These are phyloP conservation scores for Daedalea quercina DNA, from an alignment of 768 basidiomycete species.

Conservation along the genomic window DNA sequence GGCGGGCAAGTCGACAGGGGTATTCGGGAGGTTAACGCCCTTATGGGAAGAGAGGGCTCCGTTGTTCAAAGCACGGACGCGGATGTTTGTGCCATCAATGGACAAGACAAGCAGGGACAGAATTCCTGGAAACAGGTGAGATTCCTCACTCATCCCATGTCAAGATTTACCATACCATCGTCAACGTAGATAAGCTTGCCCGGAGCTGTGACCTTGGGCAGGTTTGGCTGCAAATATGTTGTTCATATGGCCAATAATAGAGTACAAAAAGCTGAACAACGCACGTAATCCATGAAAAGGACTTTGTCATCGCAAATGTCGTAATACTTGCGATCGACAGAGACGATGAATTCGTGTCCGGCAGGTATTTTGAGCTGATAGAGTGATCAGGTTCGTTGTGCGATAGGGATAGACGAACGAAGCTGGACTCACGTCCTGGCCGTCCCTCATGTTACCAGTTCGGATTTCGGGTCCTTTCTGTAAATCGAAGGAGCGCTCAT, in stretches of 20 bases:
- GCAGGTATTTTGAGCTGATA: conserved; percentile 45
- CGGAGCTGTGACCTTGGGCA: conserved; percentile 93
- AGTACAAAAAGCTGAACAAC: conserved; percentile 23
- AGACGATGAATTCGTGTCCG: conserved; percentile 90
- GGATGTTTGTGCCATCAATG: conserved; percentile 75
- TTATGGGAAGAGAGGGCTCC: conserved; percentile 93
- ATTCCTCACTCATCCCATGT: conserved; percentile 4
- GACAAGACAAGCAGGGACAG: conserved; percentile 89
- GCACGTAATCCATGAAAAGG: conserved; percentile 91
- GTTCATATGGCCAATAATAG: background rate
- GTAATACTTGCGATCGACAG: conserved; percentile 76
- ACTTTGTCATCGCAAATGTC: conserved; percentile 77
- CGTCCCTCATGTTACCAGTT: conserved; percentile 86
- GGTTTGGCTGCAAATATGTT: conserved; percentile 55
- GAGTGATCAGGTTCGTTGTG: background rate
- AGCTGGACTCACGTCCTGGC: conserved; percentile 64
- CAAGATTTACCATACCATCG: conserved; percentile 53
- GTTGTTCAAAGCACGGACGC: conserved; percentile 84
- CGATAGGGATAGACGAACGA: background rate
- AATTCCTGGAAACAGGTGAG: conserved; percentile 44
- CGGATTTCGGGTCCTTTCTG: conserved; percentile 99
- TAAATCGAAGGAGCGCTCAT: background rate
- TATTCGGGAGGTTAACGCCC: conserved; percentile 99
- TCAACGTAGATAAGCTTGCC: conserved; percentile 98
- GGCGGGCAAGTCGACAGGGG: conserved; percentile 93